phyloP scores from a whole-genome alignment of 2,329 filamentous ascomycete genomes.

The Dactylellina parvicollis region DNA sequence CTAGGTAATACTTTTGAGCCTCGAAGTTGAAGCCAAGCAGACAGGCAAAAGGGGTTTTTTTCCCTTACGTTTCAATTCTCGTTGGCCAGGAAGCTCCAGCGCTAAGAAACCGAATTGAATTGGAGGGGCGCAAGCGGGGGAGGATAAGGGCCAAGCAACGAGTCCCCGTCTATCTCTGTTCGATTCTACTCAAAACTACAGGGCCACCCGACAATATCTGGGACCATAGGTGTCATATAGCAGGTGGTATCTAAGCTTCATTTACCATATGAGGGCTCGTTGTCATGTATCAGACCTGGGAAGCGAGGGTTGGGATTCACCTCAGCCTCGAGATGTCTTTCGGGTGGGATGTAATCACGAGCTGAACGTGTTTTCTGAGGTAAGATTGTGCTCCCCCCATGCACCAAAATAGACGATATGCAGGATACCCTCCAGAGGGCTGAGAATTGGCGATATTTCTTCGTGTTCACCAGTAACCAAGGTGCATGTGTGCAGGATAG shows the following conservation, averaged over 20 bases:
- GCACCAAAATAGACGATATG: neutral
- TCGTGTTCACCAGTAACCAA: neutral
- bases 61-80: neutral
- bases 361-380: neutral
- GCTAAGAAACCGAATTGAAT: neutral
- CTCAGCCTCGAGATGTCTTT: neutral
- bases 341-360: neutral
- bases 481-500: neutral
- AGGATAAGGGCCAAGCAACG: neutral
- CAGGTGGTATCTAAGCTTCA: neutral
- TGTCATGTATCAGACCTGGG: neutral
- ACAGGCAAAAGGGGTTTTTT: neutral
- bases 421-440: neutral
- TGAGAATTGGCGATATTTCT: neutral
- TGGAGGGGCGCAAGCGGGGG: constrained; percentile 5
- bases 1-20: neutral
- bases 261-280: neutral
- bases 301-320: neutral
- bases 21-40: neutral
- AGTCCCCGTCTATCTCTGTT: neutral
- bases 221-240: neutral
- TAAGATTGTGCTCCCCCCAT: neutral
- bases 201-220: neutral
- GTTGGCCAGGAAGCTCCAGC: neutral
- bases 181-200: constrained; percentile 3